phyloP scores from a whole-genome alignment of 1,284 basidiomycete genomes.

The Xanthoconium separans region DNA sequence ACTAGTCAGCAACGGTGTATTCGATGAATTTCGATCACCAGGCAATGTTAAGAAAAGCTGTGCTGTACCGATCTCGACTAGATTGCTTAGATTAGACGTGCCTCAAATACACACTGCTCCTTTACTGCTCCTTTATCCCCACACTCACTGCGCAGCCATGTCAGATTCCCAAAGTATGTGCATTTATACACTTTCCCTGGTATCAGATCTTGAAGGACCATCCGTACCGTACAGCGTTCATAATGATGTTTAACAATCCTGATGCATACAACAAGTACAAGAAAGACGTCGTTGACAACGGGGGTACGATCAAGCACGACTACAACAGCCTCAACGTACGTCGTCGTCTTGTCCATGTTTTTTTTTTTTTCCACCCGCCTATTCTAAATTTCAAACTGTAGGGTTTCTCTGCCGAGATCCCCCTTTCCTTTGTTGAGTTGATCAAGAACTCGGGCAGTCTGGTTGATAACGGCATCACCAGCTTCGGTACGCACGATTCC shows the following conservation, averaged over 20 bases:
- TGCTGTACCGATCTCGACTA: no score
- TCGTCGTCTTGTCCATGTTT: neutral
- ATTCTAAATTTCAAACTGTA: neutral
- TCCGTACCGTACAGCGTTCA: conserved; percentile 14
- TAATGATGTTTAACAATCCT: conserved; percentile 8
- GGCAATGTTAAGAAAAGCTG: no score
- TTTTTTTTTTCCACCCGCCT: no score
- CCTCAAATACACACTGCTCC: no score
- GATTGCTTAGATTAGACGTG: no score
- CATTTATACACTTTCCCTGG: neutral
- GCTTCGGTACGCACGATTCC: conserved; percentile 13
- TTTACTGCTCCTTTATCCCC: neutral
- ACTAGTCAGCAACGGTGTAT: no score
- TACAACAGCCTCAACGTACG: neutral
- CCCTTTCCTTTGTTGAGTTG: neutral
- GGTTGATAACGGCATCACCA: conserved; percentile 2
- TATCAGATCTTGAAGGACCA: neutral
- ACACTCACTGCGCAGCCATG: conserved; percentile 7
- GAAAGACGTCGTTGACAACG: neutral
- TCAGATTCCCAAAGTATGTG: conserved; percentile 17
- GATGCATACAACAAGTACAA: conserved; percentile 21
- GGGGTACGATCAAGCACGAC: conserved; percentile 19
- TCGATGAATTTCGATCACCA: no score
- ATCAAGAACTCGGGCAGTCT: neutral
- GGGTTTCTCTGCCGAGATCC: conserved; percentile 19